Evolutionary conservation across 257 asterid genomes (phyloP).

Genomic region (Solanum sejunctum): DNA sequence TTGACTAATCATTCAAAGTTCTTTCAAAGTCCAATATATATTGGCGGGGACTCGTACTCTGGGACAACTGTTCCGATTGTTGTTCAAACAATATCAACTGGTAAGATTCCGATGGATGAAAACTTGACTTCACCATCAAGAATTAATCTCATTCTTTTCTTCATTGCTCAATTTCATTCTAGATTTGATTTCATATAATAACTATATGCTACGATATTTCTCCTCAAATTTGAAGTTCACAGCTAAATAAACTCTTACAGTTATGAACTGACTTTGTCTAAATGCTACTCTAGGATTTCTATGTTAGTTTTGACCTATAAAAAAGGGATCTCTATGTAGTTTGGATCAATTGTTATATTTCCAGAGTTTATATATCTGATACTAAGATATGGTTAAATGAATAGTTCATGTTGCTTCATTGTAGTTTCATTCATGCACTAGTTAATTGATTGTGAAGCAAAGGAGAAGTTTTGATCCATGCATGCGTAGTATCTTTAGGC

Average conservation of each 20-base stretch:
- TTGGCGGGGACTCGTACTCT: neutral
- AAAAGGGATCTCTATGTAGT: neutral
- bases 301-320: neutral
- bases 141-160: neutral
- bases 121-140: neutral
- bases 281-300: neutral
- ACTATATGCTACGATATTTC: neutral
- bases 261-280: neutral
- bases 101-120: neutral
- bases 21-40: neutral
- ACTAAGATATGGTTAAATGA: neutral
- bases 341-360: neutral
- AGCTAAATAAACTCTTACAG: neutral
- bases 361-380: neutral
- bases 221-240: neutral
- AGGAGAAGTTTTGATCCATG: neutral
- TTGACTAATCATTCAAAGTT: neutral
- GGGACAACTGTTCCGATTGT: neutral
- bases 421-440: neutral
- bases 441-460: neutral
- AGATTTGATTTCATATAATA: neutral
- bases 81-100: neutral
- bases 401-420: neutral
- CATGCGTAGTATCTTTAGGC: neutral
- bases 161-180: neutral